Percentiles rank a stretch among this genome's conserved stretches.
Conservation (phyloP, 495 filamentous ascomycete genomes). For the Aspergillus sclerotiicarbonarius region DNA sequence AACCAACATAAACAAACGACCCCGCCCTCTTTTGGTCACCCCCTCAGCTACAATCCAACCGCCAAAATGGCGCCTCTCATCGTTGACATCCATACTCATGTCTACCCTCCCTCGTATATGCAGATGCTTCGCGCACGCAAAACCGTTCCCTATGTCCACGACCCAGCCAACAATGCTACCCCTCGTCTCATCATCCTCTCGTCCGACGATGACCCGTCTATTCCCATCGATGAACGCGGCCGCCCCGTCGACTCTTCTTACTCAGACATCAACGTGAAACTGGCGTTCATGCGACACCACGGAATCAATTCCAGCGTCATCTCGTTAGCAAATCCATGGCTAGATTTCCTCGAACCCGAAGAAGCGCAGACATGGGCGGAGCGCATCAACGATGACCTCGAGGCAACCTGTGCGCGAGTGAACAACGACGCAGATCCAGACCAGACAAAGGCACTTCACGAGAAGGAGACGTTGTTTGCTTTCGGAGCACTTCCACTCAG, state of each 20-base stretch:
- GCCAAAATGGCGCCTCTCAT: conserved; percentile 40
- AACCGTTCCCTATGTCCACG: conserved; percentile 76
- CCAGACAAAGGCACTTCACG: conserved; percentile 15
- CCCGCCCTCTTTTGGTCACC: neutral
- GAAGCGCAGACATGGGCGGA: conserved; percentile 62
- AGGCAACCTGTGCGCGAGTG: conserved; percentile 58
- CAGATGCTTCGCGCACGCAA: conserved; percentile 71
- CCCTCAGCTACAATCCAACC: neutral
- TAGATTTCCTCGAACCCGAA: conserved; percentile 72
- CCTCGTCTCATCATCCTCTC: conserved; percentile 79
- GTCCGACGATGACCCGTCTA: conserved; percentile 57
- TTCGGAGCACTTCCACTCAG: conserved; percentile 82
- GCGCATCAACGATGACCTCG: conserved; percentile 74
- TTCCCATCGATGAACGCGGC: conserved; percentile 53
- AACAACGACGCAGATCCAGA: conserved; percentile 47
- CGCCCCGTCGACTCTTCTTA: conserved; percentile 76
- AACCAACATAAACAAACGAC: neutral
- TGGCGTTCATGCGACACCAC: conserved; percentile 85
- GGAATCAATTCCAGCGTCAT: conserved; percentile 79
- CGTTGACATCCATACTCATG: conserved; percentile 92
- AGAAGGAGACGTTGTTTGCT: conserved; percentile 58
- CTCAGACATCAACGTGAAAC: conserved; percentile 67
- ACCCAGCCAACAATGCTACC: conserved; percentile 53
- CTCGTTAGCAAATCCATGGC: conserved; percentile 93
- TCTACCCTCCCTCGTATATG: conserved; percentile 86